These are phyloP conservation scores for Cyanidiococcus yangmingshanensis DNA, from an alignment of 23 red algal genomes.

Conservation along the genomic window DNA sequence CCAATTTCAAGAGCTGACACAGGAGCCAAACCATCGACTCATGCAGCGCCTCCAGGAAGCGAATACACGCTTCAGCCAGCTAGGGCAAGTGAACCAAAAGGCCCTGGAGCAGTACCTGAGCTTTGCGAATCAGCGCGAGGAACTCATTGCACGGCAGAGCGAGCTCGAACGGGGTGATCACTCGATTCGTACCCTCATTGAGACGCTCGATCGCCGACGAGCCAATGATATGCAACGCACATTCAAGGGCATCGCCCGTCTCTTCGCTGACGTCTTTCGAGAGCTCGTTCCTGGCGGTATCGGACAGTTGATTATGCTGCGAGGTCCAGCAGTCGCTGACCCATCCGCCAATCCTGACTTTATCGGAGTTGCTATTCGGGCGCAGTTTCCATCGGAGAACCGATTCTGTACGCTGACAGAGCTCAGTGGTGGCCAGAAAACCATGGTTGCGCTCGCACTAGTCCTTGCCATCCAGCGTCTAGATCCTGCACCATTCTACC, in stretches of 20 bases:
- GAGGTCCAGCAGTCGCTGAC: not conserved
- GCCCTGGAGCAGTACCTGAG: slow-evolving; percentile 86
- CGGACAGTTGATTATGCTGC: slow-evolving; percentile 71
- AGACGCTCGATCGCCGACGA: slow-evolving; percentile 75
- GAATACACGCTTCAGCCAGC: slow-evolving; percentile 52
- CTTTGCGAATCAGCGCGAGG: slow-evolving; percentile 77
- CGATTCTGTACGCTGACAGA: slow-evolving; percentile 52
- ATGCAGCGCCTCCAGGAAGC: slow-evolving; percentile 38
- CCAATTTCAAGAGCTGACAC: slow-evolving; percentile 3
- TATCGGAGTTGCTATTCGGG: slow-evolving; percentile 81
- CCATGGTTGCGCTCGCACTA: slow-evolving; percentile 81
- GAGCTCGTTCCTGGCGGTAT: slow-evolving; percentile 75
- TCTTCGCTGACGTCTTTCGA: slow-evolving; percentile 73
- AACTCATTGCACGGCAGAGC: slow-evolving; percentile 35
- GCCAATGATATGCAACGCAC: slow-evolving; percentile 84
- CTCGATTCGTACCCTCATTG: slow-evolving; percentile 74
- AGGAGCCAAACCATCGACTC: slow-evolving; percentile 25
- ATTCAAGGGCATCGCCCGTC: slow-evolving; percentile 69
- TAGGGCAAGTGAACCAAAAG: slow-evolving; percentile 94
- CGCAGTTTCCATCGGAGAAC: slow-evolving; percentile 53
- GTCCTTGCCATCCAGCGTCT: slow-evolving; percentile 95
- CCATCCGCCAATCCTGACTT: slow-evolving; percentile 19
- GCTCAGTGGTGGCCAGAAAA: slow-evolving; percentile 88
- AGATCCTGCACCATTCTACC: slow-evolving; percentile 94
- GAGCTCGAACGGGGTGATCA: slow-evolving; percentile 69